phyloP scores from a whole-genome alignment of 139 green algal species.

The Spirogloea muscicola region DNA sequence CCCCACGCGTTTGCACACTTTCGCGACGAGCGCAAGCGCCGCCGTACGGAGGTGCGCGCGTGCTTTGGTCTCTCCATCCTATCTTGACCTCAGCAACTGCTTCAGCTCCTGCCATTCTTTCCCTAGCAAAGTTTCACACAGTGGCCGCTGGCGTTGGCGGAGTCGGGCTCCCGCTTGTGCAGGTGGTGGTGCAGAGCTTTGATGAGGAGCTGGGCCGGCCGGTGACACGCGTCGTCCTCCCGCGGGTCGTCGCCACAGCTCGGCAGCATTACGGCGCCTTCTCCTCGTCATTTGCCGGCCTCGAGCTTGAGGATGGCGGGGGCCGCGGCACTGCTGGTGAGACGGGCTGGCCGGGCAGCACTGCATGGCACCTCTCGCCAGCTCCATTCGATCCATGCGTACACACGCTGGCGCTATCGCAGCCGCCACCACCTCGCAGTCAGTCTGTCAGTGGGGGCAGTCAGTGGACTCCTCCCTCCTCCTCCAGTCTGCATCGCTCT shows the following conservation, averaged over 20 bases:
- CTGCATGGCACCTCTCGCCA: no score
- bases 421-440: no score
- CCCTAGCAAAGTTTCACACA: no score
- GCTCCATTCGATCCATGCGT: no score
- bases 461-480: no score
- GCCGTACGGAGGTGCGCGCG: neutral
- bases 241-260: neutral
- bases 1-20: constrained; percentile 5
- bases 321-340: constrained; percentile 17
- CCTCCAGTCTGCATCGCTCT: no score
- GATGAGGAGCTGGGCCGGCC: neutral
- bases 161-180: no score
- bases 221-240: constrained; percentile 7
- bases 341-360: no score
- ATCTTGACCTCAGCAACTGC: neutral
- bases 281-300: neutral
- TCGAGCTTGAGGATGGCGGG: constrained; percentile 26
- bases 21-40: constrained; percentile 14
- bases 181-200: constrained; percentile 6
- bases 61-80: neutral
- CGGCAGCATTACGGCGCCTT: constrained; percentile 2
- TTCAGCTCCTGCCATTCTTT: no score
- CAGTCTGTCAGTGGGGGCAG: no score
- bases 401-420: no score
- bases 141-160: no score